phyloP scores from a whole-genome alignment of 257 asterid species.

The Eustoma russellianum region DNA sequence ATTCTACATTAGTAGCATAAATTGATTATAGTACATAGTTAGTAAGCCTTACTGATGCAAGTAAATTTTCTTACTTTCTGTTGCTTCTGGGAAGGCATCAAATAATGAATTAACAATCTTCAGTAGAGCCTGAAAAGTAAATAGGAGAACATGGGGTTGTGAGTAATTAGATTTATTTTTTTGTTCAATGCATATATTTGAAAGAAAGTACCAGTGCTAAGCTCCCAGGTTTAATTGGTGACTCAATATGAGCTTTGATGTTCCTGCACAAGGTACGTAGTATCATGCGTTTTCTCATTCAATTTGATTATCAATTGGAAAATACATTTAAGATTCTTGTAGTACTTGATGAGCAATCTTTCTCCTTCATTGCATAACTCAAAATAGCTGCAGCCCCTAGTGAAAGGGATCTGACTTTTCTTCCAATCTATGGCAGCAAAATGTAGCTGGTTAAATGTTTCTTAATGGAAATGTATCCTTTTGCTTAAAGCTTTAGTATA shows the following conservation, averaged over 20 bases:
- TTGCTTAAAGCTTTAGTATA: too few relatives aligned
- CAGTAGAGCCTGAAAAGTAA: conserved; percentile 34
- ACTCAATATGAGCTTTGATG: conserved; percentile 48
- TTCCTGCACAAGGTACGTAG: conserved; percentile 31
- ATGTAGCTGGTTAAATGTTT: too few relatives aligned
- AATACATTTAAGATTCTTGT: background rate
- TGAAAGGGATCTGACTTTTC: conserved; percentile 57
- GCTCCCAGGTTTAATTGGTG: conserved; percentile 68
- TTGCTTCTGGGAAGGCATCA: conserved; percentile 62
- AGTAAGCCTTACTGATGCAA: background rate
- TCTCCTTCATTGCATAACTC: conserved; percentile 34
- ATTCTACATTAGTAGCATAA: conserved; percentile 12
- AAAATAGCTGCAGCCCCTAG: conserved; percentile 67
- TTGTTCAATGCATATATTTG: background rate
- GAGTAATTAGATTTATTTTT: background rate
- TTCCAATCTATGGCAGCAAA: conserved; percentile 47
- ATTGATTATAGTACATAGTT: background rate
- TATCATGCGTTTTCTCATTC: background rate
- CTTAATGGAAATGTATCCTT: too few relatives aligned
- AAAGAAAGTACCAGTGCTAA: conserved; percentile 36
- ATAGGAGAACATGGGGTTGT: background rate
- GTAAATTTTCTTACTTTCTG: conserved; percentile 41
- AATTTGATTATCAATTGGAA: background rate
- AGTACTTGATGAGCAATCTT: conserved; percentile 54
- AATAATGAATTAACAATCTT: conserved; percentile 40